A percentile compares a stretch with the other conserved stretches of the same genome.
Conservation (phyloP, 2,329 filamentous ascomycete genomes). For the Dendryphion nanum region DNA sequence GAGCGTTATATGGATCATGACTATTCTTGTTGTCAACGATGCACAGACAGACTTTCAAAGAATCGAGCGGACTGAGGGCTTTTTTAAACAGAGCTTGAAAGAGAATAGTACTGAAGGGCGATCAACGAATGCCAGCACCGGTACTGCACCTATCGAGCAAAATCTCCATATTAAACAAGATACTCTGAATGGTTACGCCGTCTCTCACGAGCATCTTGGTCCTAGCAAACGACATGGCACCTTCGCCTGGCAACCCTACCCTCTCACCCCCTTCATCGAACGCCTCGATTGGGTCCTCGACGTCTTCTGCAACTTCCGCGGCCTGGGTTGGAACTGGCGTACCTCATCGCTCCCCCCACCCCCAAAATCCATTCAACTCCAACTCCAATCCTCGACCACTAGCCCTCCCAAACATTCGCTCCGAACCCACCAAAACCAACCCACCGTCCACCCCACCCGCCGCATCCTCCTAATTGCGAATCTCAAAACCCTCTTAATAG, state of each 20-base stretch:
- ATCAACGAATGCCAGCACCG: not conserved
- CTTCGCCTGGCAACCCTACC: slow-evolving; percentile 56
- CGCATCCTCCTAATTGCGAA: slow-evolving; percentile 33
- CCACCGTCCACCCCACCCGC: slow-evolving; percentile 36
- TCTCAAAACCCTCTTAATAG: slow-evolving; percentile 46
- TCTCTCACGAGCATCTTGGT: slow-evolving; percentile 18
- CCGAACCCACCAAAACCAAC: slow-evolving; percentile 32
- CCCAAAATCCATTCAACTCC: slow-evolving; percentile 41
- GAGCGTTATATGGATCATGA: slow-evolving; percentile 53
- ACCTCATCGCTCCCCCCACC: slow-evolving; percentile 48
- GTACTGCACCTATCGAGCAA: not conserved
- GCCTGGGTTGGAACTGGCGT: slow-evolving; percentile 61
- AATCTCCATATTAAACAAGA: not conserved
- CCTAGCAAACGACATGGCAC: slow-evolving; percentile 31
- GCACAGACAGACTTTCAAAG: slow-evolving; percentile 55
- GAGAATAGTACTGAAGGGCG: slow-evolving; percentile 2
- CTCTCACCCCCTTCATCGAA: slow-evolving; percentile 46
- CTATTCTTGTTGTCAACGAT: slow-evolving; percentile 57
- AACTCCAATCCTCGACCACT: slow-evolving; percentile 21
- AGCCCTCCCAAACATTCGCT: slow-evolving; percentile 19
- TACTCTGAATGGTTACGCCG: slow-evolving; percentile 2
- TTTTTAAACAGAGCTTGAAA: slow-evolving; percentile 10
- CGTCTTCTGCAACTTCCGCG: slow-evolving; percentile 58
- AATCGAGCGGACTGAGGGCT: slow-evolving; percentile 47
- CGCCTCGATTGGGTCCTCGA: slow-evolving; percentile 60